A percentile compares a stretch with the other conserved stretches of the same genome.
These are phyloP conservation scores for Neurospora crassa DNA, from an alignment of 2,329 filamentous ascomycete species.

Conservation along the genomic window DNA sequence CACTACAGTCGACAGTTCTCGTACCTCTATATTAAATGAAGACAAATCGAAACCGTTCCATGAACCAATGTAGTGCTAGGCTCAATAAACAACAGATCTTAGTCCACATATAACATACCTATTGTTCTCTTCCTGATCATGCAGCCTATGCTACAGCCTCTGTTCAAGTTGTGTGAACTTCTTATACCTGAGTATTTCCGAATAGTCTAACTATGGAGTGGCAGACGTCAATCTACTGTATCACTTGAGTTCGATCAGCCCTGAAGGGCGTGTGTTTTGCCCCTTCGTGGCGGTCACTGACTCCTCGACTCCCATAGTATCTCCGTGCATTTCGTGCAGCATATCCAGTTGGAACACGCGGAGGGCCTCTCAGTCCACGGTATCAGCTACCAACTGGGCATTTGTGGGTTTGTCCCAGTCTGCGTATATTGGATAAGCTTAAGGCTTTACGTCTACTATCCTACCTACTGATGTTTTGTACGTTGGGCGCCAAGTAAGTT, in stretches of 20 bases:
- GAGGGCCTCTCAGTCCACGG: not conserved
- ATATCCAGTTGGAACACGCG: constrained; percentile 2
- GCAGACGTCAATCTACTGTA: not conserved
- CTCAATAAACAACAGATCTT: not conserved
- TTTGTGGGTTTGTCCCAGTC: not conserved
- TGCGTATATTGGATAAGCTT: not conserved
- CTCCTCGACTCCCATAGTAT: constrained; percentile 12
- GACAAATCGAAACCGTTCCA: not conserved
- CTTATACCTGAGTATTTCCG: not conserved
- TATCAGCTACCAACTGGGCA: not conserved
- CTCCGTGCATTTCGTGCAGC: constrained; percentile 11
- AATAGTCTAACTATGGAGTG: not conserved
- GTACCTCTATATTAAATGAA: too few species aligned
- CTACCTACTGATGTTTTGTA: not conserved
- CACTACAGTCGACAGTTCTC: not conserved
- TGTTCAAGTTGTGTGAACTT: not conserved
- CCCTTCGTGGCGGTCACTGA: constrained; percentile 23
- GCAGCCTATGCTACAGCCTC: not conserved
- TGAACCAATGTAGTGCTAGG: not conserved
- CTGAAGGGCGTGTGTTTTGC: not conserved
- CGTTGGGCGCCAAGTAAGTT: not conserved
- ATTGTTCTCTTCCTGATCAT: not conserved
- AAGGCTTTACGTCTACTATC: not conserved
- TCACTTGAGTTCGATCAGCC: not conserved
- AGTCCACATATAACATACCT: not conserved